phyloP scores from a whole-genome alignment of 139 green algal genomes.

The Coelastrella sp. region DNA sequence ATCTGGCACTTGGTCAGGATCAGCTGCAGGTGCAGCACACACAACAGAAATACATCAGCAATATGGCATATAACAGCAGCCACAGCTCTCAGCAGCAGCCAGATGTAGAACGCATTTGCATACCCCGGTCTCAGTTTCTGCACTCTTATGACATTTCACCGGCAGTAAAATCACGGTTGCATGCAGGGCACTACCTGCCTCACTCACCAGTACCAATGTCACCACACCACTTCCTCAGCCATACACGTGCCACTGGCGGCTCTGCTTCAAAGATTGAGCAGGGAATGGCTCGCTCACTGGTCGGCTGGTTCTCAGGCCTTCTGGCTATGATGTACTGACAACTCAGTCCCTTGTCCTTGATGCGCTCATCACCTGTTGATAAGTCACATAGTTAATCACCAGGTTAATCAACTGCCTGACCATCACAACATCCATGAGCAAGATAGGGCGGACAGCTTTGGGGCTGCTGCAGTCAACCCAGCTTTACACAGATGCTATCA shows the following conservation, averaged over 20 bases:
- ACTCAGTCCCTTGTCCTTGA: slow-evolving; percentile 95
- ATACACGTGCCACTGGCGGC: slow-evolving; percentile 84
- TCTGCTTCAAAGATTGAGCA: slow-evolving; percentile 95
- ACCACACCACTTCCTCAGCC: slow-evolving; percentile 90
- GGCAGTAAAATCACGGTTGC: too few species aligned
- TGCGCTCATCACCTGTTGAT: slow-evolving; percentile 75
- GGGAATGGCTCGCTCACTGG: slow-evolving; percentile 91
- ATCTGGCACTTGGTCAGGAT: slow-evolving; percentile 71
- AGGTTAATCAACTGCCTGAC: too few species aligned
- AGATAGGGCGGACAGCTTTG: too few species aligned
- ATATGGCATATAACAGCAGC: background rate
- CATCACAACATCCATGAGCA: too few species aligned
- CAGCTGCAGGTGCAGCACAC: slow-evolving; percentile 13
- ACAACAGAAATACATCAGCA: background rate
- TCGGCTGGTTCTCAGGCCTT: slow-evolving; percentile 73
- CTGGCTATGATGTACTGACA: slow-evolving; percentile 67
- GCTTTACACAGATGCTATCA: too few species aligned
- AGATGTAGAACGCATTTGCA: too few species aligned
- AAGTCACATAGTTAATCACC: too few species aligned
- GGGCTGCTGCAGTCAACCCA: too few species aligned
- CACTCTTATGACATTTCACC: too few species aligned
- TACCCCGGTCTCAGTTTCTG: too few species aligned
- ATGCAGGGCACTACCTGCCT: too few species aligned
- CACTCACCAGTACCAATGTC: slow-evolving; percentile 56
- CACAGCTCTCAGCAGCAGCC: slow-evolving; percentile 43